Conservation (phyloP, 2,329 filamentous ascomycete species). For the Fusarium falciforme region DNA sequence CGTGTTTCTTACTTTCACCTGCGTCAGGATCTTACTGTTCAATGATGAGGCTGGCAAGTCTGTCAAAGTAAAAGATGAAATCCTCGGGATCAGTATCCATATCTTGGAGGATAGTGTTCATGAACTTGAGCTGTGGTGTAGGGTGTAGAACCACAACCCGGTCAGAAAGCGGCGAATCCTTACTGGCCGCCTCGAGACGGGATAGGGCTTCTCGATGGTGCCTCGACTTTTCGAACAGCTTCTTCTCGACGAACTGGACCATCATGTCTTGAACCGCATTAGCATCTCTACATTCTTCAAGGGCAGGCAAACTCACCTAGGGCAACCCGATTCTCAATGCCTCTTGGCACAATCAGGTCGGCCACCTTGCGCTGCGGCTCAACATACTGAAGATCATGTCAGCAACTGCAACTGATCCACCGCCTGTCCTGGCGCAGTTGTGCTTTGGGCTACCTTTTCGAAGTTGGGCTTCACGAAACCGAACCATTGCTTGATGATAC, state of each 20-base stretch:
- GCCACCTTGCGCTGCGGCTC: slow-evolving; percentile 91
- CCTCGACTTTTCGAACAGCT: slow-evolving; percentile 85
- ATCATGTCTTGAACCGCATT: slow-evolving; percentile 76
- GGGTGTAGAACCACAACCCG: slow-evolving; percentile 80
- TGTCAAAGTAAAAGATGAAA: slow-evolving; percentile 98
- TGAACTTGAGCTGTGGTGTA: slow-evolving; percentile 84
- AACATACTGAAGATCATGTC: slow-evolving; percentile 70
- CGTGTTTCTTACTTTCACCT: background rate
- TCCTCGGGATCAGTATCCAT: slow-evolving; percentile 84
- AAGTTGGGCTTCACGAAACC: slow-evolving; percentile 96
- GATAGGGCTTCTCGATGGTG: slow-evolving; percentile 84
- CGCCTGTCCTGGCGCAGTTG: background rate
- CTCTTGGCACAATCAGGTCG: slow-evolving; percentile 95
- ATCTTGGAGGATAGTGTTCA: slow-evolving; percentile 91
- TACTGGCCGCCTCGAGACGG: slow-evolving; percentile 77
- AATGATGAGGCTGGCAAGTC: slow-evolving; percentile 84
- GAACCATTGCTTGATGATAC: slow-evolving; percentile 99
- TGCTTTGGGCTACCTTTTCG: slow-evolving; percentile 66
- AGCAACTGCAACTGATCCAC: slow-evolving; percentile 5
- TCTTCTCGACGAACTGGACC: slow-evolving; percentile 90
- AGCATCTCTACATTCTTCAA: background rate
- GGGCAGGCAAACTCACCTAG: slow-evolving; percentile 67
- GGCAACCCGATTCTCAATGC: slow-evolving; percentile 93
- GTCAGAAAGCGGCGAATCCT: slow-evolving; percentile 77
- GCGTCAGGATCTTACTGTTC: slow-evolving; percentile 68